A percentile compares a stretch with the other conserved stretches of the same genome.
These are phyloP conservation scores for Colletotrichum nymphaeae DNA, from an alignment of 2,329 filamentous ascomycete genomes.

Conservation along the genomic window DNA sequence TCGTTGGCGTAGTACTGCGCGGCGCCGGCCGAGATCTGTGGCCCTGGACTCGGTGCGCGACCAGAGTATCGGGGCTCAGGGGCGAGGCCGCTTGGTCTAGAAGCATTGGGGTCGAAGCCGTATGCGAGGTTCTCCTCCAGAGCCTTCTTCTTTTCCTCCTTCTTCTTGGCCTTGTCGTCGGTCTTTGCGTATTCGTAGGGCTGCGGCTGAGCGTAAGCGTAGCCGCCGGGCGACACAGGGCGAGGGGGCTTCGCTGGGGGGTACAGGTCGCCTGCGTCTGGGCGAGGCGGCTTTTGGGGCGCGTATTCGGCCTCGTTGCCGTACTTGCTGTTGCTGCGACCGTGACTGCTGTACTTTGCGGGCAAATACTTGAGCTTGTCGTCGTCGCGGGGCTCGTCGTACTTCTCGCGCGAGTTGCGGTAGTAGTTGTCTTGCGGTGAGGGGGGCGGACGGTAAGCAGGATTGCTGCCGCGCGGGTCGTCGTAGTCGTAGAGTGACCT, in stretches of 20 bases:
- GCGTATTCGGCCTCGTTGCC: conserved; percentile 40
- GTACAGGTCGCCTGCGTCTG: conserved; percentile 50
- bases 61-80: conserved; percentile 25
- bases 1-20: conserved; percentile 48
- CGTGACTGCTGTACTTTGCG: conserved; percentile 56
- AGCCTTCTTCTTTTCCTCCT: conserved; percentile 45
- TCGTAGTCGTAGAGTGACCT: conserved; percentile 54
- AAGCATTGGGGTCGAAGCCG: conserved; percentile 45
- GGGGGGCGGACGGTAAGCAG: conserved; percentile 48
- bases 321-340: conserved; percentile 40
- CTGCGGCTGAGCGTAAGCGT: conserved; percentile 43
- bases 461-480: conserved; percentile 38
- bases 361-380: conserved; percentile 58
- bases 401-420: conserved; percentile 49
- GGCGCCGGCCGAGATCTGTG: conserved; percentile 36
- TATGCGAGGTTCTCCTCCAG: conserved; percentile 63
- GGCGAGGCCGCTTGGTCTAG: conserved; percentile 28
- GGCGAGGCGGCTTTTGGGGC: conserved; percentile 39
- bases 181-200: conserved; percentile 42
- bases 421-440: conserved; percentile 49
- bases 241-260: conserved; percentile 32
- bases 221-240: conserved; percentile 33
- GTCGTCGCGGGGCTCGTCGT: conserved; percentile 43
- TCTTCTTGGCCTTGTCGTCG: conserved; percentile 41
- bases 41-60: conserved; percentile 29